phyloP scores from a whole-genome alignment of 176 grass and related monocot species.

The Coix lacrymajobi region DNA sequence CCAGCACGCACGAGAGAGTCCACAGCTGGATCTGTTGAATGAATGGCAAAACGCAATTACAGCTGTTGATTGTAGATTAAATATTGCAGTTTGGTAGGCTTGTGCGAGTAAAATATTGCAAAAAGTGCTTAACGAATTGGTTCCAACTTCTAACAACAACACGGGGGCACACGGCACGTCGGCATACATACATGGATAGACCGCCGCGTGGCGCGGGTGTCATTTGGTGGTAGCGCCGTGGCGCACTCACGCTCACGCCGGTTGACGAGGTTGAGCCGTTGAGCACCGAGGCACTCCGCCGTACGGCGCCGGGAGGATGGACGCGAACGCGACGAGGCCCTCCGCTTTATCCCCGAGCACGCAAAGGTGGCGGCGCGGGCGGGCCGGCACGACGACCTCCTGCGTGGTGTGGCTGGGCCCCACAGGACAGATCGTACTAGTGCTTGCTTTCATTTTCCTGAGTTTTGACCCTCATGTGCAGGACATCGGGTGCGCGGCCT shows the following conservation, averaged over 20 bases:
- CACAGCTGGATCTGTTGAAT: neutral
- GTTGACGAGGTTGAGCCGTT: too few species aligned
- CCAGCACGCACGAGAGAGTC: neutral
- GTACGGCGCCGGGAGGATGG: neutral
- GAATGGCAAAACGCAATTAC: neutral
- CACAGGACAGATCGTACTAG: neutral
- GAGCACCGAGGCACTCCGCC: neutral
- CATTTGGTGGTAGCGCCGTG: neutral
- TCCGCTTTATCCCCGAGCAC: neutral
- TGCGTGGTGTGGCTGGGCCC: neutral
- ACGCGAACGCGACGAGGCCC: neutral
- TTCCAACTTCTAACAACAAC: too few species aligned
- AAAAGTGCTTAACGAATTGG: neutral
- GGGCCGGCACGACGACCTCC: neutral
- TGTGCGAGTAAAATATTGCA: neutral
- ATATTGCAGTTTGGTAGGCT: neutral
- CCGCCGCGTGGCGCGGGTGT: neutral
- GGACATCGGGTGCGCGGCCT: neutral
- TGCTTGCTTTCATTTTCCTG: neutral
- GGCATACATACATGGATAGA: neutral
- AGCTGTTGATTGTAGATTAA: neutral
- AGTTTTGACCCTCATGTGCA: neutral
- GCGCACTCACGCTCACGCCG: neutral
- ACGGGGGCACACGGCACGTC: neutral
- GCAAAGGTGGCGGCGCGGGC: slow-evolving; percentile 7